Base-by-base conservation (phyloP, 192 early-diverging fungal genomes). In the Allomyces javanicus region DNA sequence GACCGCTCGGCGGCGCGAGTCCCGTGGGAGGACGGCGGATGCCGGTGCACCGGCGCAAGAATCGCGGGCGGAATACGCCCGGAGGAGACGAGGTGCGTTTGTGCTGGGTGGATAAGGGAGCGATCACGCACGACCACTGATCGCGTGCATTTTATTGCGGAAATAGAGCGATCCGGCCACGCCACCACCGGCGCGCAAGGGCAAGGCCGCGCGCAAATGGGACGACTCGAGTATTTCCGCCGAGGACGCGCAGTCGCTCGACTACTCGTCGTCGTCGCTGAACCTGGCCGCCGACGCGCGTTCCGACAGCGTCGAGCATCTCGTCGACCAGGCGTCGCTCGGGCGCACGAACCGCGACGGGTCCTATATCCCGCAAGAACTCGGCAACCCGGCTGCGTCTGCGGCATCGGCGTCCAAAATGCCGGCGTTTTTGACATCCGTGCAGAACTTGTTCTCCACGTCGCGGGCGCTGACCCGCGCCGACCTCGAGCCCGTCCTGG, bases 401-500 rank as follows among this genome's bases (percentile, higher is more conserved):
- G 40, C 67, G 14, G 66, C 66, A 11, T n/a, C n/a, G n/a, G n/a
- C n/a, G n/a, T n/a, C n/a, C n/a, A 67, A 67, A 11, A 65, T 72
- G 21, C 68, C 69, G 27, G 82, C 85, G 4, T 71, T 90, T 0
- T 73, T 87, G 44, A 82, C 86, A 5, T 86, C 87, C 70, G 85
- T 92, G 68, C 82, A 83, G 70, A 81, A 66, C 61, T 77, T 90
- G 70, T 58, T 58, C 50, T 85, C 87, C 9, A 79, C 85, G 21
- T 83, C 86, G 26, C 78, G 81, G 64, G 81, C 86, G 66, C 80
- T 97, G 68, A 86, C 82, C 19, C 77, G 76, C 19, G 83, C 85
- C 25, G 78, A 79, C 40, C 75, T 97, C 58, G 84, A 83, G 4
- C 89, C 88, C n/a, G 81, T 86, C 9, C 80, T 97, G 78, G 76